Base-by-base conservation (phyloP, 257 asterid species). In the Orobanche coerulescens region DNA sequence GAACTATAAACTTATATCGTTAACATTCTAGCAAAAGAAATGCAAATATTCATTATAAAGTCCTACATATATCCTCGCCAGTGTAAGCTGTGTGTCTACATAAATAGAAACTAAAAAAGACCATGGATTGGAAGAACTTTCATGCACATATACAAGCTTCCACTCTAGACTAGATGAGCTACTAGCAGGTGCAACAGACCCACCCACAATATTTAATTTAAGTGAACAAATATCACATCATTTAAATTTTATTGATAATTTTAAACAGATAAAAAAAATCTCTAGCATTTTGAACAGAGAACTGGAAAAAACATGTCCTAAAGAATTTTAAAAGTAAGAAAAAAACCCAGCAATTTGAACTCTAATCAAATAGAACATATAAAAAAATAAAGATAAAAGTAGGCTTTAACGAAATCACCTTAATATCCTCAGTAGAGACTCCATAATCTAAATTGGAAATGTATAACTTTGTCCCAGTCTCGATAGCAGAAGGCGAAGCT, bases 391-490 rank as follows among this genome's bases (percentile, higher is more conserved):
- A 56, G 18, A 28, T 13, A 10, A 19, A 15, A 44, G 6, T 1
- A 26, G 10, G n/a, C 34, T 16, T 0, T 33, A 43, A 44, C 18
- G 44, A 12, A 26, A 16, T 26, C 36, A 87, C 99, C 94, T 89
- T 93, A 40, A 93, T 71, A 80, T 93, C 98, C 66, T 89, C 98
- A 7, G 71, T 83, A 4, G 98, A 88, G 43, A 93, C 98, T 4
- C 95, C 91, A 33, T 89, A 89, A 46, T 93, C 99, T 9, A 93
- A 81, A 78, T 93, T 89, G 20, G 99, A 93, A 39, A 89, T 79
- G 75, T 86, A 93, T n/a, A 93, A 76, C 78, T 93, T 93, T 1
- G 96, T 84, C 70, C 99, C 99, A 4, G 99, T 93, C 84, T 89
- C 97, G 40, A 93, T 93, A 57, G 81, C 77, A 54, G 96, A 76